Percentiles rank a stretch among this genome's conserved stretches.
These are phyloP conservation scores for Ophiostoma quercus DNA, from an alignment of 2,329 filamentous ascomycete species.

Conservation along the genomic window DNA sequence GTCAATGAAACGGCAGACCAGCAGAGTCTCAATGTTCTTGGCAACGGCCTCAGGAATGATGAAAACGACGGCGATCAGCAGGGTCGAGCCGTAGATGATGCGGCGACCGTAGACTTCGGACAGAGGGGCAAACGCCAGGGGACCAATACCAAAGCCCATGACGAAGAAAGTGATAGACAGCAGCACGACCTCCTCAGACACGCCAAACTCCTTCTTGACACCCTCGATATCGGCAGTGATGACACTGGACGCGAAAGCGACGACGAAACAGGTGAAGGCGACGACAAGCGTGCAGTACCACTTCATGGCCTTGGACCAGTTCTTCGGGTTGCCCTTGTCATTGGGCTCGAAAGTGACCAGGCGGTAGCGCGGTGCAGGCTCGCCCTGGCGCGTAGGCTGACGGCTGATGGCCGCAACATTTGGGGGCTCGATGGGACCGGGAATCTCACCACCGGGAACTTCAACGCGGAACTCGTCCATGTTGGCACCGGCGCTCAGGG, in stretches of 20 bases:
- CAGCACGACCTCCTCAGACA: conserved; percentile 67
- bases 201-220: conserved; percentile 57
- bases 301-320: conserved; percentile 72
- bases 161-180: conserved; percentile 73
- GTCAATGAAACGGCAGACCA: conserved; percentile 71
- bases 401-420: conserved; percentile 44
- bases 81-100: conserved; percentile 63
- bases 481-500: conserved; percentile 47
- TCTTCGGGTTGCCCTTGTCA: conserved; percentile 77
- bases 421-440: conserved; percentile 33
- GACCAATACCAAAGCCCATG: conserved; percentile 73
- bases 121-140: conserved; percentile 73
- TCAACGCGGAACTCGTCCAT: conserved; percentile 56
- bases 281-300: conserved; percentile 87
- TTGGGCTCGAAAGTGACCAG: conserved; percentile 62
- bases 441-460: conserved; percentile 51
- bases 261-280: conserved; percentile 67
- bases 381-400: conserved; percentile 21
- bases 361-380: conserved; percentile 37
- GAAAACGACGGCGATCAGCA: conserved; percentile 68
- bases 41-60: conserved; percentile 74
- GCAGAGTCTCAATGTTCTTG: conserved; percentile 68
- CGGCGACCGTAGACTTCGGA: conserved; percentile 70
- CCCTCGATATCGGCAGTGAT: conserved; percentile 71
- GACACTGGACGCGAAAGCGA: conserved; percentile 65